Base-by-base conservation (phyloP, 2,329 filamentous ascomycete genomes). In the Coniochaeta hoffmannii region DNA sequence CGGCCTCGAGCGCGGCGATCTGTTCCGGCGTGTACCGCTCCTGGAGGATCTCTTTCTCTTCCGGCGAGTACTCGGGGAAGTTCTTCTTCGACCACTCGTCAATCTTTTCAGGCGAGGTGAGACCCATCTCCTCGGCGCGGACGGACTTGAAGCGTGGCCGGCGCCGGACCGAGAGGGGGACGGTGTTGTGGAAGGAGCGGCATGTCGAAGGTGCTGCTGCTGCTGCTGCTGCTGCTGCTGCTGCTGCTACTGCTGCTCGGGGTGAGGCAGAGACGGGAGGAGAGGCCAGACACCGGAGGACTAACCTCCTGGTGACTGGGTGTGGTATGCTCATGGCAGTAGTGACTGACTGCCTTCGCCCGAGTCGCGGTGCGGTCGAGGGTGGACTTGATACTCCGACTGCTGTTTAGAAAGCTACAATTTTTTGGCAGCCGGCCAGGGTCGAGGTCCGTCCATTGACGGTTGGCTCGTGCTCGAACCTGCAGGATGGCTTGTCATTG, bases 1-100 rank as follows among this genome's bases (percentile, higher is more conserved):
- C 91, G 50, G 88, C 88, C 72, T 88, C 79, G 67, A 97, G 84
- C 56, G 91, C 90, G 55, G 83, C 84, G 63, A 95, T 78, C 74
- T 97, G 93, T 68, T 87, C 83, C 15, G 86, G 79, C 0, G 90
- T 89, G 76, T 96, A 97, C 63, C 81, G 81, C 65, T 82, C 73
- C 57, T 72, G 71, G 56, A 96, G 77, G 19, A 72, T 65, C 57
- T 78, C 77, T 65, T 83, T 81, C 66, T 94, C 86, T 60, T 85
- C 78, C 38, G 78, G 72, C 14, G 83, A 84, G 73, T 91, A 94
- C 14, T 81, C 76, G 59, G 83, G 78, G 65, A 85, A 85, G 44
- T 72, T 68, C 41, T 79, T 65, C 58, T 73, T 65, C 55, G 72
- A 69, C 63, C 73, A 81, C 61, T 74, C 63, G 22, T 73, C 66